Conservation (phyloP, 257 asterid species). For the Gentiana straminea region DNA sequence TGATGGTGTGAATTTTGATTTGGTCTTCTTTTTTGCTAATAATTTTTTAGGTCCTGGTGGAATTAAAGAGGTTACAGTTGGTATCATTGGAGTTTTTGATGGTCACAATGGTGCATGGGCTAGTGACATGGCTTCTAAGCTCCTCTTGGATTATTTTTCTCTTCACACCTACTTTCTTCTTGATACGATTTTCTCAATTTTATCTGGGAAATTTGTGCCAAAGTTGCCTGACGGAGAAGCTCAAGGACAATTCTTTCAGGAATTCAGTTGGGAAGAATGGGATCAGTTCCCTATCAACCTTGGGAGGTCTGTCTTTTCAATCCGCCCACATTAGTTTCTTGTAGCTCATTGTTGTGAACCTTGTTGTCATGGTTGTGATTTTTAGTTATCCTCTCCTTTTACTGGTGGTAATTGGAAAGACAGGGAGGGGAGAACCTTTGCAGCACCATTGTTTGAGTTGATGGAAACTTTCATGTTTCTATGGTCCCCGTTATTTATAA, state of each 20-base stretch:
- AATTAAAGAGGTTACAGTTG: constrained; percentile 64
- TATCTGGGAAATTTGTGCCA: constrained; percentile 44
- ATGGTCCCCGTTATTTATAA: too few species aligned
- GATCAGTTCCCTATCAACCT: constrained; percentile 33
- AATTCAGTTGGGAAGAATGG: constrained; percentile 36
- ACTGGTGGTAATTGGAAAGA: not conserved
- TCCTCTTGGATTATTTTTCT: constrained; percentile 68
- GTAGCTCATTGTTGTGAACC: not conserved
- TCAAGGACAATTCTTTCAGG: constrained; percentile 24
- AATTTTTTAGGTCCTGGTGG: constrained; percentile 43
- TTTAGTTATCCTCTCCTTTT: not conserved
- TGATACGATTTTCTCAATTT: constrained; percentile 58
- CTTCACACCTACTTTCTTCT: constrained; percentile 86
- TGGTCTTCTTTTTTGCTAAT: too few species aligned
- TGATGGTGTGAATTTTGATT: not conserved
- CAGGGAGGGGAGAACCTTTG: not conserved
- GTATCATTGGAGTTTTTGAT: constrained; percentile 82
- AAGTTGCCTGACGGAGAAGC: constrained; percentile 42
- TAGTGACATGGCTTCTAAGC: constrained; percentile 83
- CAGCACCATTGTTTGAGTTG: not conserved
- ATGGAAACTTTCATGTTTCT: not conserved
- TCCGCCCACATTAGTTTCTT: not conserved
- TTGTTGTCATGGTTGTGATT: not conserved
- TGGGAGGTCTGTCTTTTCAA: constrained; percentile 45
- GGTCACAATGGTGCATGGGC: constrained; percentile 97